phyloP scores from a whole-genome alignment of 805 yeast species.

The Saturnispora hagleri region DNA sequence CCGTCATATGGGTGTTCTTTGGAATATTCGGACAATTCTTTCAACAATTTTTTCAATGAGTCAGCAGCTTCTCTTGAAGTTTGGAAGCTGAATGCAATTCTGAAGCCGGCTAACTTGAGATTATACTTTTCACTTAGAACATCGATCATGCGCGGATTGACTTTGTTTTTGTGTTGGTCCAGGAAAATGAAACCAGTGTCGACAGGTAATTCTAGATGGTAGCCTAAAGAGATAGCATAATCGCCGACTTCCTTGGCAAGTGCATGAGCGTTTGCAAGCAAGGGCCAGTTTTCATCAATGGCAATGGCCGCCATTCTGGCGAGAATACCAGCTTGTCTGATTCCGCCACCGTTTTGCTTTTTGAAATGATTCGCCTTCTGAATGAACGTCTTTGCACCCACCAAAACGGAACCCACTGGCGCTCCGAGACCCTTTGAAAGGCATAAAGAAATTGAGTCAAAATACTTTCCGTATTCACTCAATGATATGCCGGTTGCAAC shows the following conservation, averaged over 20 bases:
- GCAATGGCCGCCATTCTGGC: conserved; percentile 73
- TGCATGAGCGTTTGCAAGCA: conserved; percentile 40
- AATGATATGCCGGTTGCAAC: conserved; percentile 63
- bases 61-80: conserved; percentile 46
- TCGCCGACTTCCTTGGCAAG: conserved; percentile 41
- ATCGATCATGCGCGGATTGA: conserved; percentile 40
- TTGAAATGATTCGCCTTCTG: no score
- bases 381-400: no score
- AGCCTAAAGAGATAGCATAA: conserved; percentile 43
- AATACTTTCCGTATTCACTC: conserved; percentile 58
- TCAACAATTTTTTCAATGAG: conserved; percentile 46
- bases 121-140: conserved; percentile 53
- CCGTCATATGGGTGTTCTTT: conserved; percentile 38
- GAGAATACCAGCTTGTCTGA: conserved; percentile 79
- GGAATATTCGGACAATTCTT: conserved; percentile 49
- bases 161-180: conserved; percentile 43
- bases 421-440: conserved; percentile 87
- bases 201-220: conserved; percentile 59
- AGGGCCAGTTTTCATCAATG: conserved; percentile 59
- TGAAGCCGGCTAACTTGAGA: conserved; percentile 59
- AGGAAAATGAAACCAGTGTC: conserved; percentile 79
- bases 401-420: conserved; percentile 84
- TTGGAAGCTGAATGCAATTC: conserved; percentile 78
- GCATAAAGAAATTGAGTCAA: conserved; percentile 86
- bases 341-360: conserved; percentile 91